Evolutionary conservation across 2,329 filamentous ascomycete genomes (phyloP).

Genomic region (Pseudogymnoascus sp.): DNA sequence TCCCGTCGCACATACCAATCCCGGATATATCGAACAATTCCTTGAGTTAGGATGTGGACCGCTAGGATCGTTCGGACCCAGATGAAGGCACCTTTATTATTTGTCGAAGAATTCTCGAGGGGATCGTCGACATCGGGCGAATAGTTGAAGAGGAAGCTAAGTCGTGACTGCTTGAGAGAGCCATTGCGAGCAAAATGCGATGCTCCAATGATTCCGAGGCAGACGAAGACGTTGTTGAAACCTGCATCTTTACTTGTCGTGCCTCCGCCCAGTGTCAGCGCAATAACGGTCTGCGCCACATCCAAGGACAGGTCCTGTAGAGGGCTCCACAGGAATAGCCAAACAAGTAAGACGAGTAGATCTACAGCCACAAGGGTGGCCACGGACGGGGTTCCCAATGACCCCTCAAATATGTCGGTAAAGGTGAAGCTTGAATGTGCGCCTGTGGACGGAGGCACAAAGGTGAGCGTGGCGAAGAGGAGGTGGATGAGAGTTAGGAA

Average conservation of each 20-base stretch:
- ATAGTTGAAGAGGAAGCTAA: conserved; percentile 23
- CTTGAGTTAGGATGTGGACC: conserved; percentile 68
- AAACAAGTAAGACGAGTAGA: conserved; percentile 71
- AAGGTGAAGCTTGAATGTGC: conserved; percentile 64
- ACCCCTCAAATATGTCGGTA: conserved; percentile 84
- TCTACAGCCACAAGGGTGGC: conserved; percentile 81
- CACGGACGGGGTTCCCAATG: conserved; percentile 76
- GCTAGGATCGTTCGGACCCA: conserved; percentile 63
- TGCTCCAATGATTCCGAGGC: conserved; percentile 54
- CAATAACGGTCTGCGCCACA: conserved; percentile 86
- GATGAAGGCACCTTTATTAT: conserved; percentile 48
- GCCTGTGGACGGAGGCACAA: conserved; percentile 76
- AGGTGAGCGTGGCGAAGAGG: conserved; percentile 86
- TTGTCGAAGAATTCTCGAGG: conserved; percentile 35
- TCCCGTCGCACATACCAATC: conserved; percentile 59
- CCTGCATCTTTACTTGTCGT: conserved; percentile 60
- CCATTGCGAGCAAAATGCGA: conserved; percentile 25
- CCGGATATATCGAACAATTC: conserved; percentile 61
- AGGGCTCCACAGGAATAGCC: conserved; percentile 80
- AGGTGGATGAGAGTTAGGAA: conserved; percentile 84
- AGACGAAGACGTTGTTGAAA: conserved; percentile 63
- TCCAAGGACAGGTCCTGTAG: conserved; percentile 84
- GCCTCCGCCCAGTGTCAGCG: conserved; percentile 79
- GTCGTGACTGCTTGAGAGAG: conserved; percentile 22
- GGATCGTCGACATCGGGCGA: conserved; percentile 36